phyloP scores from a whole-genome alignment of 2,329 filamentous ascomycete genomes.

The Hirsutella rhossiliensis region DNA sequence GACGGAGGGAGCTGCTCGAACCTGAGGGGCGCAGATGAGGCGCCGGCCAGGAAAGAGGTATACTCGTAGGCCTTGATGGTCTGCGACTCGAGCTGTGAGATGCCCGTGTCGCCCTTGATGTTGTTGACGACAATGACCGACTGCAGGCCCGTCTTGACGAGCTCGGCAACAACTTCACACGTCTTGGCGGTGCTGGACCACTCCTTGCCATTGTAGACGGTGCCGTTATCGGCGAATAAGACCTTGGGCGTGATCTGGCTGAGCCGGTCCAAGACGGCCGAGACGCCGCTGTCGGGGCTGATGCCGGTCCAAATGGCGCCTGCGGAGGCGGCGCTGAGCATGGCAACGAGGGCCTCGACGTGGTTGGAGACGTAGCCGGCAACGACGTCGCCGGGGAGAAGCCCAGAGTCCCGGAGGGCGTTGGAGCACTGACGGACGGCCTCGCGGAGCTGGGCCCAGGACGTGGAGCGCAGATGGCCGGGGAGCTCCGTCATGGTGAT shows the following conservation, averaged over 20 bases:
- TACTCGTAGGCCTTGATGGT: slow-evolving; percentile 32
- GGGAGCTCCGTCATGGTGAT: slow-evolving; percentile 70
- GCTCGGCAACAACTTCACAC: slow-evolving; percentile 55
- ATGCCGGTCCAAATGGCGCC: slow-evolving; percentile 91
- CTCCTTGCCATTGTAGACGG: slow-evolving; percentile 81
- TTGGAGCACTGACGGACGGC: slow-evolving; percentile 62
- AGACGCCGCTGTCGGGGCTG: slow-evolving; percentile 83
- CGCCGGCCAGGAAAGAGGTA: slow-evolving; percentile 27
- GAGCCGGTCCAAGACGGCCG: slow-evolving; percentile 78
- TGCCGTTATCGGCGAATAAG: slow-evolving; percentile 78
- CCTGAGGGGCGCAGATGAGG: slow-evolving; percentile 32
- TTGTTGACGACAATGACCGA: slow-evolving; percentile 66
- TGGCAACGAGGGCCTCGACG: slow-evolving; percentile 72
- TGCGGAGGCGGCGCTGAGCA: slow-evolving; percentile 70
- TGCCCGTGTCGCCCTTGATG: slow-evolving; percentile 32
- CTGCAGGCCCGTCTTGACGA: slow-evolving; percentile 49
- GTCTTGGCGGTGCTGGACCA: slow-evolving; percentile 76
- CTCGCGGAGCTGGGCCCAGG: slow-evolving; percentile 73
- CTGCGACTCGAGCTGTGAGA: slow-evolving; percentile 26
- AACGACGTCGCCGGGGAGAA: slow-evolving; percentile 46
- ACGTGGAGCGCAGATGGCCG: slow-evolving; percentile 41
- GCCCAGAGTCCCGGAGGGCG: slow-evolving; percentile 53
- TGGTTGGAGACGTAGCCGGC: slow-evolving; percentile 81
- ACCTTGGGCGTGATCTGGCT: slow-evolving; percentile 74
- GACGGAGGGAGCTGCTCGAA: slow-evolving; percentile 76